These are phyloP conservation scores for Pachysandra terminalis DNA, from an alignment of 164 flowering plant species.

Conservation along the genomic window DNA sequence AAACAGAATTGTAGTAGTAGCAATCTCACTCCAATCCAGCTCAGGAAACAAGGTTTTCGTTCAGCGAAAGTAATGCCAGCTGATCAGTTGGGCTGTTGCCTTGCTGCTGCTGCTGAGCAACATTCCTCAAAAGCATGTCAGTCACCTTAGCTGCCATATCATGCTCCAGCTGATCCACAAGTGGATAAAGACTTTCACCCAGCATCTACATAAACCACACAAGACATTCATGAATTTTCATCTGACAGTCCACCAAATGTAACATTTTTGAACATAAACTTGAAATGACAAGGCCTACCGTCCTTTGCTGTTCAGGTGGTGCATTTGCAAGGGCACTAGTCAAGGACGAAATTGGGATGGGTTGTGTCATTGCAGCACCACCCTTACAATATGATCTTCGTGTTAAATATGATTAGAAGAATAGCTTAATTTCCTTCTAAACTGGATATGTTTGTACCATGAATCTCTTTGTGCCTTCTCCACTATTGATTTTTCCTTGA, in stretches of 20 bases:
- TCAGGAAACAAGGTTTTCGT: conserved; percentile 46
- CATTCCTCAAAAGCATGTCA: conserved; percentile 74
- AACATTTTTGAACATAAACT: not conserved
- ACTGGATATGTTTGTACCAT: no score
- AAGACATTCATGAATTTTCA: no score
- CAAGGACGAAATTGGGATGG: conserved; percentile 52
- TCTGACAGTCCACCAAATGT: no score
- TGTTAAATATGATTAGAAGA: no score
- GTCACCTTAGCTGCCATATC: conserved; percentile 80
- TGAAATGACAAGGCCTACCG: conserved; percentile 34
- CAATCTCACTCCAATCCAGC: not conserved
- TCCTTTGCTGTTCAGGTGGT: conserved; percentile 71
- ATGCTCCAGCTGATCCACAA: conserved; percentile 72
- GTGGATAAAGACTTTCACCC: conserved; percentile 74
- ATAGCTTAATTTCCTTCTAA: no score
- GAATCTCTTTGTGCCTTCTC: no score
- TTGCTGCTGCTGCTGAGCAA: conserved; percentile 52
- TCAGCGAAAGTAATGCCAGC: conserved; percentile 54
- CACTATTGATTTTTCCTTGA: no score
- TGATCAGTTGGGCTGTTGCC: conserved; percentile 46
- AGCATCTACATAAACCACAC: conserved; percentile 44
- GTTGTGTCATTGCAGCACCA: conserved; percentile 44
- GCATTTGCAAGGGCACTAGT: conserved; percentile 84
- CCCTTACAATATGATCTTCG: no score
- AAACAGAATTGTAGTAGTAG: not conserved